Base-by-base conservation (phyloP, 352 stramenopile species). In the Globisporangium barbulae region DNA sequence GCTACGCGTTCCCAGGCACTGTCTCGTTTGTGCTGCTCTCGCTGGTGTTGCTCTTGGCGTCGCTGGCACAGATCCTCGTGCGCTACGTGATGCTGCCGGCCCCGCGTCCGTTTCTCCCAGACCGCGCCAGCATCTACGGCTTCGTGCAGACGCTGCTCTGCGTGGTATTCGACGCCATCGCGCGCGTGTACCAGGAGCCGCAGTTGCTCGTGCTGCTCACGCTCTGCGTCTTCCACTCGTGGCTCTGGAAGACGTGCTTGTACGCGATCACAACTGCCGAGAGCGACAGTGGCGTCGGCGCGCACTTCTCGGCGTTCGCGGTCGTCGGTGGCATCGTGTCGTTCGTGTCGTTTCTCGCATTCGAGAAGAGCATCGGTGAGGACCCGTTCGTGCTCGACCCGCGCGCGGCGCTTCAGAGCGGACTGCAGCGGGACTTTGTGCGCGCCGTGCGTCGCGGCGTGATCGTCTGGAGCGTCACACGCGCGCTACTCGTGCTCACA, bases 311-410 rank as follows among this genome's bases (percentile, higher is more conserved):
- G 0, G 58, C 63, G 2, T 85, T 88, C 33, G 74, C 63, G n/a
- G 17, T 79, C 1, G 64, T 75, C 22, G 65, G 76, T 13, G 76
- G 73, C 17, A 8, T 78, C 25, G 69, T 86, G 50, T 54, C 76
- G 9, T 88, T 84, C 54, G 25, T 73, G 21, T 83, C 74, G 6
- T 79, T 83, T 41, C 54, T 84, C 31, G 28, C 68, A 13, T 35
- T 85, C 19, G 79, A 88, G 52, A 65, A 72, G 22, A 77, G 73
- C 61, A 42, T 88, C 13, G 61, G 30, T 2, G 61, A 80, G 28
- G 74, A 88, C 50, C 78, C 74, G 49, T 88, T 88, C 53, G 76
- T 79, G 41, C 63, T 85, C 45, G 72, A 88, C 45, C 78, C 78
- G 5, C 68, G 70, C 5, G 66, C 70, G 7, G 72, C 76, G 22